Conservation (phyloP, 1,284 basidiomycete species). For the Prillingera fragicola region DNA sequence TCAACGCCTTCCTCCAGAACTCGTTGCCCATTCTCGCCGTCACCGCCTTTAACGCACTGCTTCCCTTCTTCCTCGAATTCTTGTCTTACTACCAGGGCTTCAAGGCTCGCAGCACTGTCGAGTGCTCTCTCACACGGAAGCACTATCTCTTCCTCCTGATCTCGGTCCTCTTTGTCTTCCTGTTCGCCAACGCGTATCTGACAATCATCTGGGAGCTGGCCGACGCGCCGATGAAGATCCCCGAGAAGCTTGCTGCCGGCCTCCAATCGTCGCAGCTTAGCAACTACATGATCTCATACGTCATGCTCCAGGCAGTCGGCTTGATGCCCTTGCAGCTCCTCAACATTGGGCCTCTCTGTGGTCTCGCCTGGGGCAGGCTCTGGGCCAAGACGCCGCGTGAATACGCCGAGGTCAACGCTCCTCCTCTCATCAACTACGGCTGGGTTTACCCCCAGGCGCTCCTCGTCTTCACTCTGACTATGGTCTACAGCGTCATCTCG, state of each 20-base stretch:
- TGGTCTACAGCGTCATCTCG: constrained; percentile 91
- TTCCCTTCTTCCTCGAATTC: constrained; percentile 87
- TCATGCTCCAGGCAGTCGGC: constrained; percentile 85
- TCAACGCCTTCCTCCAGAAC: constrained; percentile 85
- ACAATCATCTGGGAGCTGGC: constrained; percentile 80
- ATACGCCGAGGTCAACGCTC: constrained; percentile 92
- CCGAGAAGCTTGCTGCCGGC: constrained; percentile 78
- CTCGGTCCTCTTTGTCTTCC: constrained; percentile 93
- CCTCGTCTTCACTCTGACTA: constrained; percentile 87
- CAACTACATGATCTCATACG: constrained; percentile 93
- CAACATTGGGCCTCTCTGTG: constrained; percentile 77
- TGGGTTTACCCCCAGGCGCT: constrained; percentile 88
- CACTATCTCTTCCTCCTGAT: constrained; percentile 90
- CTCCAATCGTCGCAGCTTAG: constrained; percentile 61
- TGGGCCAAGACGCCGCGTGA: constrained; percentile 52
- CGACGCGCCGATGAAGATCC: constrained; percentile 70
- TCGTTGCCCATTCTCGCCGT: constrained; percentile 85
- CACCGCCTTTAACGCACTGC: constrained; percentile 78
- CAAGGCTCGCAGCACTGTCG: constrained; percentile 81
- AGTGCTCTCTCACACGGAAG: constrained; percentile 90
- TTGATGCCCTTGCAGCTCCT: constrained; percentile 92
- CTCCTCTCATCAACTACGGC: constrained; percentile 93
- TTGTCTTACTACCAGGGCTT: constrained; percentile 84
- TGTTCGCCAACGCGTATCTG: constrained; percentile 84
- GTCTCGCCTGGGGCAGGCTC: constrained; percentile 60